Evolutionary conservation across 441 rosid species (phyloP).

Genomic region (Macaranga tanarius): DNA sequence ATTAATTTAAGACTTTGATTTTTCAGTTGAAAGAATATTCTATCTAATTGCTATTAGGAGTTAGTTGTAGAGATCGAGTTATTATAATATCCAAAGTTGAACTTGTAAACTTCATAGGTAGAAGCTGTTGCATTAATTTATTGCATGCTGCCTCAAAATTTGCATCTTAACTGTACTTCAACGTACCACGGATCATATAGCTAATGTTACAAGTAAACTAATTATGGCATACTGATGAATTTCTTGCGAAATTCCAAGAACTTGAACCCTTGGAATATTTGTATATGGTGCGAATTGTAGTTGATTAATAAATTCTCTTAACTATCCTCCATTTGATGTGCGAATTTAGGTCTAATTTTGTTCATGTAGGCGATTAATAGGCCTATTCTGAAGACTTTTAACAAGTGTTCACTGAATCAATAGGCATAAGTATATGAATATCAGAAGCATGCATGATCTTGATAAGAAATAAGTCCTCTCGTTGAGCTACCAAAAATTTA

Average conservation of each 20-base stretch:
- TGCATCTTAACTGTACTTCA: constrained; percentile 28
- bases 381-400: no score
- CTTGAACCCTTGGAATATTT: constrained; percentile 7
- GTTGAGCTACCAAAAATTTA: no score
- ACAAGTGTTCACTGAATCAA: no score
- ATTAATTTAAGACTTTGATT: constrained; percentile 26
- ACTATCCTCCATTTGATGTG: neutral
- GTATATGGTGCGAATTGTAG: constrained; percentile 1
- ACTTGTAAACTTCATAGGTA: neutral
- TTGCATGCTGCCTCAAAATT: constrained; percentile 26
- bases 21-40: constrained; percentile 17
- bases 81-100: neutral
- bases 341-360: neutral
- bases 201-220: constrained; percentile 1
- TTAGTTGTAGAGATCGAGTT: neutral
- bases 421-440: no score
- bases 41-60: constrained; percentile 3
- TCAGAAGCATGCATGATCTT: no score
- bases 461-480: no score
- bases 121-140: neutral
- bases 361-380: neutral
- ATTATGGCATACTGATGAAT: neutral
- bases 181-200: constrained; percentile 32
- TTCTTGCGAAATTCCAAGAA: constrained; percentile 26
- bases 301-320: neutral